Percentiles rank a stretch among this genome's conserved stretches.
Conservation (phyloP, 2,329 filamentous ascomycete species). For the Nemania abortiva region DNA sequence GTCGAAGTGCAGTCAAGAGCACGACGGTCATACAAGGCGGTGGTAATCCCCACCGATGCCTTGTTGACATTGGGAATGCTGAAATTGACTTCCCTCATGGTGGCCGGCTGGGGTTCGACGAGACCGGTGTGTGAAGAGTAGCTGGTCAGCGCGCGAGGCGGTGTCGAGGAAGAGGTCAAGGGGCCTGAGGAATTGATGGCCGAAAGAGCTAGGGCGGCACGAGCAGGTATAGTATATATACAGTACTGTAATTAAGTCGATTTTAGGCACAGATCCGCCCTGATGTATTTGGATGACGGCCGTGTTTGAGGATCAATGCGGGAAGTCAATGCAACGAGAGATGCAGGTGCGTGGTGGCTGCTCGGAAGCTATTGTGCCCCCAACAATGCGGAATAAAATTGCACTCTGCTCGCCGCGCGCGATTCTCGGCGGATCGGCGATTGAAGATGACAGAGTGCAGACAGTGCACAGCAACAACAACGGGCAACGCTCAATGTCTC, state of each 20-base stretch:
- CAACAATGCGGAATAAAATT: constrained; percentile 48
- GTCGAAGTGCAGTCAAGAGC: constrained; percentile 99
- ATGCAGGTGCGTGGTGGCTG: constrained; percentile 32
- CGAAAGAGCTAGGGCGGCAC: constrained; percentile 26
- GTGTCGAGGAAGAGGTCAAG: constrained; percentile 32
- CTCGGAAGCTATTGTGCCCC: constrained; percentile 40
- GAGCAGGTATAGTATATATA: constrained; percentile 47
- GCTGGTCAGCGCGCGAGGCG: constrained; percentile 45
- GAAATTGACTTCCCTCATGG: constrained; percentile 99
- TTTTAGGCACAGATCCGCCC: constrained; percentile 40
- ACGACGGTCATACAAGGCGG: constrained; percentile 95
- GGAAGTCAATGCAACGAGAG: constrained; percentile 42
- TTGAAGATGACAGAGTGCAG: constrained; percentile 9
- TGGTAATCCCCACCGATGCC: constrained; percentile 98
- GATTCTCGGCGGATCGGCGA: constrained; percentile 27
- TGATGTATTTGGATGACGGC: constrained; percentile 39
- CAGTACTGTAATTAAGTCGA: constrained; percentile 34
- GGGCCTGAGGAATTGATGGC: constrained; percentile 20
- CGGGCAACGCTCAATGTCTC: constrained; percentile 10
- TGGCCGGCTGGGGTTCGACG: constrained; percentile 55
- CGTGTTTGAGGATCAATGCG: constrained; percentile 46
- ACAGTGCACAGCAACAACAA: constrained; percentile 14
- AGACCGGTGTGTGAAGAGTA: constrained; percentile 37
- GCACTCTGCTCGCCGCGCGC: constrained; percentile 35
- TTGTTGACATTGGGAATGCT: constrained; percentile 99